Evolutionary conservation across 306 rosid species (phyloP).

Genomic region (Morella rubra): DNA sequence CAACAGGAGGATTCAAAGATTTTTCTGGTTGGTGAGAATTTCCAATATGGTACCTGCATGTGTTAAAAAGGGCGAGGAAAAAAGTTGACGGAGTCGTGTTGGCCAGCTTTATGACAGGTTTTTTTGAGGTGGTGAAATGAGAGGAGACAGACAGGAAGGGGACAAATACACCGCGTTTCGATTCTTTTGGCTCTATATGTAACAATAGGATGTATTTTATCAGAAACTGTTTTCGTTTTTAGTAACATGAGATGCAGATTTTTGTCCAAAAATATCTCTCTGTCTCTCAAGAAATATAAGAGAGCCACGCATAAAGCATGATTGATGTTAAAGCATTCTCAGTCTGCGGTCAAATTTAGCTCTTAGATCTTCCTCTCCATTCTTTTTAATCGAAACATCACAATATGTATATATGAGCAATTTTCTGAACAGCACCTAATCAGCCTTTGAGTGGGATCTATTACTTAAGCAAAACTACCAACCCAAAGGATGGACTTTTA

Average conservation of each 20-base stretch:
- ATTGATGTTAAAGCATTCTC: too few species aligned
- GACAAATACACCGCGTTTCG: not conserved
- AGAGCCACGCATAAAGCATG: too few species aligned
- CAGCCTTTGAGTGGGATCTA: too few species aligned
- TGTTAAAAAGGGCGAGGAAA: not conserved
- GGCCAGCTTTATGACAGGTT: not conserved
- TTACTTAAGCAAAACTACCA: too few species aligned
- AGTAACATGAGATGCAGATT: not conserved
- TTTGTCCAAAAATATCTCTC: not conserved
- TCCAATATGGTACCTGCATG: constrained; percentile 31
- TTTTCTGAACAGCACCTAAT: too few species aligned
- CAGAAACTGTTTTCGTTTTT: not conserved
- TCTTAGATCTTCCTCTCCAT: too few species aligned
- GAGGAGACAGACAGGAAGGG: not conserved
- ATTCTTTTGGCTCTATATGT: not conserved
- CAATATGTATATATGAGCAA: too few species aligned
- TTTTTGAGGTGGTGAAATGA: not conserved
- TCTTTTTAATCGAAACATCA: too few species aligned
- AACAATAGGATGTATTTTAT: not conserved
- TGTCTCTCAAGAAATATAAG: too few species aligned
- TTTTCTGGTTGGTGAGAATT: constrained; percentile 70
- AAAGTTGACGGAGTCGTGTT: not conserved
- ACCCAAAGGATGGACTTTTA: too few species aligned
- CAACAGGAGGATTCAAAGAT: constrained; percentile 59
- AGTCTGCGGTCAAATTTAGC: too few species aligned